A percentile compares a stretch with the other conserved stretches of the same genome.
These are phyloP conservation scores for Malassezia slooffiae DNA, from an alignment of 1,284 basidiomycete species.

Conservation along the genomic window DNA sequence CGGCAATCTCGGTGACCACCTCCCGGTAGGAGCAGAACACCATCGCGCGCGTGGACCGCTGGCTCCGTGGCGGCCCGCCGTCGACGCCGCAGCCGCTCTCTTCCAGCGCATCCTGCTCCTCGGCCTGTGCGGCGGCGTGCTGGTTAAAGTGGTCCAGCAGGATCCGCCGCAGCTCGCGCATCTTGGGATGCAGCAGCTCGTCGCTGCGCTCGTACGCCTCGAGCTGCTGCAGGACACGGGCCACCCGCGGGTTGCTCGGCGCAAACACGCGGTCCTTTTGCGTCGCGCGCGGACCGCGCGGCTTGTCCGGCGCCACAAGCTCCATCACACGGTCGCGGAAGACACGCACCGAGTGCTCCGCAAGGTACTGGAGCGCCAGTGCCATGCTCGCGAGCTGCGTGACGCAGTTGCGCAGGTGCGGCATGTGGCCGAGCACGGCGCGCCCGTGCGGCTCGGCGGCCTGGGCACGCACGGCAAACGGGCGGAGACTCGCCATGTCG, in stretches of 20 bases:
- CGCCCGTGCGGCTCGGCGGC: slow-evolving; percentile 12
- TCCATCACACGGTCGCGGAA: slow-evolving; percentile 47
- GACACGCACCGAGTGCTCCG: slow-evolving; percentile 60
- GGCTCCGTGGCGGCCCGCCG: slow-evolving; percentile 23
- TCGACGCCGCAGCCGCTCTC: slow-evolving; percentile 33
- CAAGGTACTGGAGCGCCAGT: slow-evolving; percentile 43
- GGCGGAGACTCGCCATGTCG: slow-evolving; percentile 29
- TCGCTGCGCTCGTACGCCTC: slow-evolving; percentile 54
- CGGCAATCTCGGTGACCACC: slow-evolving; percentile 81
- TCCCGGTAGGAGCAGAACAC: slow-evolving; percentile 83
- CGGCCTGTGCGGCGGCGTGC: slow-evolving; percentile 49
- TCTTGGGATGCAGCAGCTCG: slow-evolving; percentile 69
- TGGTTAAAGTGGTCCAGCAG: slow-evolving; percentile 32
- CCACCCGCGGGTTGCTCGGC: slow-evolving; percentile 51
- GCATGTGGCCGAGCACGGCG: slow-evolving; percentile 13
- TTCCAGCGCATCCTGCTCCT: slow-evolving; percentile 56
- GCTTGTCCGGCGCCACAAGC: slow-evolving; percentile 41
- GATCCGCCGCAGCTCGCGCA: slow-evolving; percentile 58
- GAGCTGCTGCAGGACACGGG: slow-evolving; percentile 40
- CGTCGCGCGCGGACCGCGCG: slow-evolving; percentile 41
- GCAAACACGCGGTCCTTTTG: slow-evolving; percentile 42
- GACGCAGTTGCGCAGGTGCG: slow-evolving; percentile 19
- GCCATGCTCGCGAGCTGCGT: slow-evolving; percentile 32
- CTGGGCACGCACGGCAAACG: slow-evolving; percentile 28
- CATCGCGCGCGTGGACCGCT: slow-evolving; percentile 67